Base-by-base conservation (phyloP, 2,329 filamentous ascomycete genomes). In the Lomentospora prolificans region DNA sequence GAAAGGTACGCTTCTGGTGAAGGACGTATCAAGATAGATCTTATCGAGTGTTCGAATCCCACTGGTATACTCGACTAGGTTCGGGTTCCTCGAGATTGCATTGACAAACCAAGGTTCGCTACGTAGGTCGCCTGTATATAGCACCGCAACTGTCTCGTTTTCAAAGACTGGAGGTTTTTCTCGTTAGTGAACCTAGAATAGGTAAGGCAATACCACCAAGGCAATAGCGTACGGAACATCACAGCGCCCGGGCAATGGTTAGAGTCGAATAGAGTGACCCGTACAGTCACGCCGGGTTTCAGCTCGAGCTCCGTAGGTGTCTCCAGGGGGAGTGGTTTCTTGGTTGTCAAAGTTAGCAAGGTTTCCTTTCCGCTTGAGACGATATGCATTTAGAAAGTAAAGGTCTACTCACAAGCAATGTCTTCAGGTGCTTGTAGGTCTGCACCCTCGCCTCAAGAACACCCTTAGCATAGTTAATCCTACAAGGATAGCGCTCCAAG, bases 181-280 rank as follows among this genome's bases (percentile, higher is more conserved):
- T 4, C n/a, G 28, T 36, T 12, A 24, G 28, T 53, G n/a, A 12
- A 33, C 30, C 30, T 33, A 33, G 30, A 33, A 6, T 33, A n/a
- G n/a, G n/a, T 24, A 53, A 14, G 7, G 4, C 17, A 36, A 2
- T 4, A 22, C 14, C 31, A 41, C 8, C 25, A 27, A 8, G n/a
- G 4, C 36, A 3, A 19, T 41, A 2, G 67, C 78, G 60, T 66
- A 82, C 80, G 74, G 65, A 96, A 96, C 90, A 96, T 95, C 17
- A 94, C 89, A 17, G 90, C 85, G 0, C 92, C 91, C 0, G 86
- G 80, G 63, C 92, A 97, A 66, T 96, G 92, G 63, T 97, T 96
- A 1, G 92, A 90, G 71, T 96, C 87, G 53, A 96, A 81, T 0
- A 96, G 75, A 0, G 90, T 96, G 17, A 95, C 89, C 50, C 84